Base-by-base conservation (phyloP, 192 early-diverging fungal genomes). In the Mortierella claussenii region DNA sequence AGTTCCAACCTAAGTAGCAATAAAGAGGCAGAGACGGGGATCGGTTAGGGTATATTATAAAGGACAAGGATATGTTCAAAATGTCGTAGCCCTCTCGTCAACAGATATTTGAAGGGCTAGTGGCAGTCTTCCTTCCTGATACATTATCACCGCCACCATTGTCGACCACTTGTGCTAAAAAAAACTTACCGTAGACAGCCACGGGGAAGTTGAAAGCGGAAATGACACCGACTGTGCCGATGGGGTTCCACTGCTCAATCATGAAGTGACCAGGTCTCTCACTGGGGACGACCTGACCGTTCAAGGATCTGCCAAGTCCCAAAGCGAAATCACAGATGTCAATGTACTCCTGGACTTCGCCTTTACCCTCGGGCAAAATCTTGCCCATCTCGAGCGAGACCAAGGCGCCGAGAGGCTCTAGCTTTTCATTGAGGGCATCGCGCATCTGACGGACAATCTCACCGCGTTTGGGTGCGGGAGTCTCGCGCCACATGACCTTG, bases 261-360 rank as follows among this genome's bases (percentile, higher is more conserved):
- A 98, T 95, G 53, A 93, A 85, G 79, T 98, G 96, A 23, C 94
- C 94, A n/a, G 93, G 89, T 49, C 89, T 86, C 75, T 98, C 96
- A 64, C 88, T 90, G 13, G 96, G 96, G 43, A 98, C 87, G 21
- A 97, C 90, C 28, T 85, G 56, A 11, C 96, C 96, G 71, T 88
- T 87, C 48, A 98, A 62, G 69, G 87, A 87, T 18, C 96, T 89
- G 37, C 88, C 88, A 6, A 98, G 84, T 24, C 96, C 96, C 5
- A 96, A 79, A 15, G 96, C 94, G 54, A 91, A 96, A 66, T 98
- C 96, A 27, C 91, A 88, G 53, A 98, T 90, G 78, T 98, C 96
- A 64, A 98, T 90, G 83, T 96, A 98, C 82, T 98, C 96, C 69
- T 98, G 96, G 32, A 98, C 89, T 68, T 98, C 96, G 37, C 96